Conservation (phyloP, 1,284 basidiomycete genomes). For the Ustilago vetiveriae region DNA sequence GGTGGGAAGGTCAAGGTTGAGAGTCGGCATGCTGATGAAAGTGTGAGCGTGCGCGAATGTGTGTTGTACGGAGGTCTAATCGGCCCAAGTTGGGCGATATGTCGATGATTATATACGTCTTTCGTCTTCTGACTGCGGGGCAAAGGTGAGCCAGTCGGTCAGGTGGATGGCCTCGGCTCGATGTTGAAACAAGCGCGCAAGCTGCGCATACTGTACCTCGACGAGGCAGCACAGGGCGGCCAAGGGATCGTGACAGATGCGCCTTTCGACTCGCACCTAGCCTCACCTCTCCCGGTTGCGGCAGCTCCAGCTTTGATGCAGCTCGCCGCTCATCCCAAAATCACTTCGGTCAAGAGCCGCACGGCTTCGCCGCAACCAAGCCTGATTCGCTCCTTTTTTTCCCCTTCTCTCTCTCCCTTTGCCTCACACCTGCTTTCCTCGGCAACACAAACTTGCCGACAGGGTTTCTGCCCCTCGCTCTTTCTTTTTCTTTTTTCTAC, state of each 20-base stretch:
- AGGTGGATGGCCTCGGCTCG: neutral
- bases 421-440: too few relatives aligned
- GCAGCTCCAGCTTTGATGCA: slow-evolving; percentile 6
- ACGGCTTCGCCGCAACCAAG: neutral
- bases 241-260: too few relatives aligned
- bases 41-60: neutral
- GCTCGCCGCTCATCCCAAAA: neutral
- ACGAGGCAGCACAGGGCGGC: too few relatives aligned
- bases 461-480: too few relatives aligned
- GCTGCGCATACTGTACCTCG: too few relatives aligned
- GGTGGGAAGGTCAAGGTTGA: slow-evolving; percentile 65
- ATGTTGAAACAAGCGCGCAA: neutral
- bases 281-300: too few relatives aligned
- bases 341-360: slow-evolving; percentile 32
- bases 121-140: slow-evolving; percentile 16
- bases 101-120: slow-evolving; percentile 10
- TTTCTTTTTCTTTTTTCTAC: too few relatives aligned
- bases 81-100: neutral
- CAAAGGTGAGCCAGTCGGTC: neutral
- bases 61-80: neutral
- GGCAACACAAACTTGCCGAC: too few relatives aligned
- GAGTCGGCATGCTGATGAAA: slow-evolving; percentile 37
- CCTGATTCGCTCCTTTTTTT: too few relatives aligned
- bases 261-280: too few relatives aligned
- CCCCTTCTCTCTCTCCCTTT: too few relatives aligned